phyloP scores from a whole-genome alignment of 2,329 filamentous ascomycete species.

The Chaetothyriales sp. region DNA sequence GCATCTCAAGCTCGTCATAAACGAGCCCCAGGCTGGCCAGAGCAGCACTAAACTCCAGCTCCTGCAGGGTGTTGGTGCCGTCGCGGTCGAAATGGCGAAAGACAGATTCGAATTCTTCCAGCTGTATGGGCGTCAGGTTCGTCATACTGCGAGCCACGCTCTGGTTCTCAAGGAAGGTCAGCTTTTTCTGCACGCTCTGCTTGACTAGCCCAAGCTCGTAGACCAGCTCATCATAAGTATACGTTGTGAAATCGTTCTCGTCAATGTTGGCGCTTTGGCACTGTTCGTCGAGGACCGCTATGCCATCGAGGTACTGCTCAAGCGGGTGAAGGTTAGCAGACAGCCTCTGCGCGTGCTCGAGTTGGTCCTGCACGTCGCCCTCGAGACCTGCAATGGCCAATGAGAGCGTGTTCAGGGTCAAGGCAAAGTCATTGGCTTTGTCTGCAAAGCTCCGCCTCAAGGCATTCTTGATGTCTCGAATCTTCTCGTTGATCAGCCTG shows the following conservation, averaged over 20 bases:
- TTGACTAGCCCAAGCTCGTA: conserved; percentile 90
- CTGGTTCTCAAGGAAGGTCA: conserved; percentile 93
- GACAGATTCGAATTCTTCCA: conserved; percentile 96
- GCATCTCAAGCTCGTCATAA: conserved; percentile 97
- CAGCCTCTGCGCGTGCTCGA: conserved; percentile 71
- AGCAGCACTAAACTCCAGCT: conserved; percentile 90
- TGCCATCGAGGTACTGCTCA: conserved; percentile 80
- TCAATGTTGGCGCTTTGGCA: conserved; percentile 96
- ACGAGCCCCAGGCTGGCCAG: conserved; percentile 89
- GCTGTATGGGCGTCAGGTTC: conserved; percentile 90
- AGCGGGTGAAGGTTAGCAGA: conserved; percentile 74
- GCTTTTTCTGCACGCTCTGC: conserved; percentile 85
- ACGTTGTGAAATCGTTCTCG: conserved; percentile 99
- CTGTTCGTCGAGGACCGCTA: conserved; percentile 70
- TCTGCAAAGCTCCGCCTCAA: conserved; percentile 87
- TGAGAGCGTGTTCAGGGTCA: conserved; percentile 88
- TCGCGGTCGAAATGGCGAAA: conserved; percentile 97
- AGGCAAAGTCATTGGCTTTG: conserved; percentile 94
- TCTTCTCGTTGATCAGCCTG: conserved; percentile 93
- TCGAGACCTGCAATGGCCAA: conserved; percentile 92
- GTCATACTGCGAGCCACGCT: conserved; percentile 98
- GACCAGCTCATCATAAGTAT: conserved; percentile 87
- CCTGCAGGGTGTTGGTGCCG: conserved; percentile 72
- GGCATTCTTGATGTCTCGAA: conserved; percentile 94
- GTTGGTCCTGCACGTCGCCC: conserved; percentile 88